A percentile compares a stretch with the other conserved stretches of the same genome.
Conservation (phyloP, 148 eudicot species). For the Chenopodium formosanum region DNA sequence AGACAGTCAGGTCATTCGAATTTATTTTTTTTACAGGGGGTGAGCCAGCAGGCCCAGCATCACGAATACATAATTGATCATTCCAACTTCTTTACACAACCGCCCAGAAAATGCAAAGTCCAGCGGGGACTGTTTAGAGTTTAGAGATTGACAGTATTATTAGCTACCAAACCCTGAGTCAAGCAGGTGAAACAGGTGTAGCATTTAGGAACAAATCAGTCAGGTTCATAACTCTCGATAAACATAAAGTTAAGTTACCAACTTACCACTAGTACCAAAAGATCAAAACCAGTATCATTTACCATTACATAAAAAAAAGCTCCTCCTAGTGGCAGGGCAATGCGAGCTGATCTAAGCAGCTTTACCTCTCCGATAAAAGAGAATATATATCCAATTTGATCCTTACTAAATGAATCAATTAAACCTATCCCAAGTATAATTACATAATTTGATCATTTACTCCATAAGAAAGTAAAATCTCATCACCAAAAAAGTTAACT, state of each 20-base stretch:
- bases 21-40: not conserved
- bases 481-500: too few species aligned
- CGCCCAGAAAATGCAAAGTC: constrained; percentile 28
- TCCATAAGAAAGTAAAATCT: too few species aligned
- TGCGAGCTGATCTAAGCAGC: too few species aligned
- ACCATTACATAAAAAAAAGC: not conserved
- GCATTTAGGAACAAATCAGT: not conserved
- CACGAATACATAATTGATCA: constrained; percentile 11
- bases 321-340: too few species aligned
- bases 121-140: constrained; percentile 27
- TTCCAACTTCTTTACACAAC: constrained; percentile 23
- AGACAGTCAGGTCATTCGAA: not conserved
- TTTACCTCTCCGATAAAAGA: too few species aligned
- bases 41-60: constrained; percentile 13
- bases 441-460: too few species aligned
- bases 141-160: constrained; percentile 15
- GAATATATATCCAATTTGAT: too few species aligned
- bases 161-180: constrained; percentile 27
- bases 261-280: not conserved
- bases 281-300: not conserved
- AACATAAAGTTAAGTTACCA: not conserved
- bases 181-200: not conserved
- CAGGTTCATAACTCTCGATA: not conserved
- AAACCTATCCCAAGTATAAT: too few species aligned
- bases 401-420: too few species aligned